Base-by-base conservation (phyloP, 2,329 filamentous ascomycete genomes). In the Dactylonectria estremocensis region DNA sequence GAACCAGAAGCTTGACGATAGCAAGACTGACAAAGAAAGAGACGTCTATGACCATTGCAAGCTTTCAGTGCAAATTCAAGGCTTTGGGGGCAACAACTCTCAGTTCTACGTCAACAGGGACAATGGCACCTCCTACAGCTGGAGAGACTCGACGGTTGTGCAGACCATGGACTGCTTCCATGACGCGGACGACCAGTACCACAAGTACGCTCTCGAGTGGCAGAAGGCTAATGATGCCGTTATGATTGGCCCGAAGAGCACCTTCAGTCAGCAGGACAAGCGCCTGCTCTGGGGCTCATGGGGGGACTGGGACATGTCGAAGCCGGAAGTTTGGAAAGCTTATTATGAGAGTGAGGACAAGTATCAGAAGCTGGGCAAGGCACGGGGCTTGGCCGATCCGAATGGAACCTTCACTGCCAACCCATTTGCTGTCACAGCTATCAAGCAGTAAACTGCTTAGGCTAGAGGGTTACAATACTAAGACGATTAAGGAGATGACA, bases 71-170 rank as follows among this genome's bases (percentile, higher is more conserved):
- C 84, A 86, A 72, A 73, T 86, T 53, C 84, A 86, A 68, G 79
- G 74, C 57, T 83, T 82, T 37, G 85, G 85, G 2, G 85, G 85
- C 6, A 77, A 79, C 54, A 73, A 83, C 58, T 86, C 84, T 7
- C 77, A 75, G 64, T 84, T 85, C 70, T 72, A 70, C 5, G 68
- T 68, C 13, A 86, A 86, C 66, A 78, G 75, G 5, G 74, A 77
- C 49, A 86, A 86, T 56, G 84, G 84, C 8, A 86, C 84, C 0
- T 78, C 83, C 1, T 86, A 82, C 69, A 85, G 82, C 72, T 86
- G 83, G 82, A 78, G 85, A 55, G 83, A 86, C 71, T 81, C 82
- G 0, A 83, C 78, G 4, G 70, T 85, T 6, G 72, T 76, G 6
- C 77, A 77, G 40, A 79, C 76, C 0, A 76, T 85, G 18, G 85